These are phyloP conservation scores for Phallus indusiatus DNA, from an alignment of 768 basidiomycete genomes.

Conservation along the genomic window DNA sequence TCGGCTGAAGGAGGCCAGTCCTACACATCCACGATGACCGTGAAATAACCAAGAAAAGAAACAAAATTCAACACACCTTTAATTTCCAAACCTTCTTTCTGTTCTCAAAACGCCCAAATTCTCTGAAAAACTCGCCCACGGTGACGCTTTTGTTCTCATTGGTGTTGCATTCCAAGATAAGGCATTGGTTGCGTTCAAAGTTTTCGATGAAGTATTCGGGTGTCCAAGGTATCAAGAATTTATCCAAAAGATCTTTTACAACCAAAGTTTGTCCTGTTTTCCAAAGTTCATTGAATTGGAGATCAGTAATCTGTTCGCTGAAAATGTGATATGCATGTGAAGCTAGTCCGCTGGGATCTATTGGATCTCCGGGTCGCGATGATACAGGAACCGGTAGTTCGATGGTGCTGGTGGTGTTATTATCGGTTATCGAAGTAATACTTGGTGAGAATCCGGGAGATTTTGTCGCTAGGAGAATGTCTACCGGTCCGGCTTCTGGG, in stretches of 20 bases:
- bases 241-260: slow-evolving; percentile 52
- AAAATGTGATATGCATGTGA: slow-evolving; percentile 39
- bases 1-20: slow-evolving; percentile 91
- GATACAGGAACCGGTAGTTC: background rate
- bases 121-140: slow-evolving; percentile 69
- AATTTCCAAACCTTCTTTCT: slow-evolving; percentile 60
- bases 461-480: background rate
- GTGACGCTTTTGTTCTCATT: slow-evolving; percentile 53
- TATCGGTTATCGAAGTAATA: background rate
- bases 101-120: slow-evolving; percentile 59
- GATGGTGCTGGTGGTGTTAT: background rate
- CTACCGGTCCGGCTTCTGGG: background rate
- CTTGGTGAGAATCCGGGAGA: background rate
- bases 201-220: slow-evolving; percentile 72
- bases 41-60: background rate
- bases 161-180: slow-evolving; percentile 77
- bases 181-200: slow-evolving; percentile 53
- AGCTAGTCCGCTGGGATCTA: slow-evolving; percentile 27
- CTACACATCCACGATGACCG: slow-evolving; percentile 25
- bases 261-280: slow-evolving; percentile 64
- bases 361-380: slow-evolving; percentile 10
- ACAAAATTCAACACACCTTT: slow-evolving; percentile 34
- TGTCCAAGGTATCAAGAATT: slow-evolving; percentile 67
- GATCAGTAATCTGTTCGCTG: slow-evolving; percentile 42
- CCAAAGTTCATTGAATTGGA: slow-evolving; percentile 66